These are phyloP conservation scores for Rhizopogon vesiculosus DNA, from an alignment of 768 basidiomycete species.

Conservation along the genomic window DNA sequence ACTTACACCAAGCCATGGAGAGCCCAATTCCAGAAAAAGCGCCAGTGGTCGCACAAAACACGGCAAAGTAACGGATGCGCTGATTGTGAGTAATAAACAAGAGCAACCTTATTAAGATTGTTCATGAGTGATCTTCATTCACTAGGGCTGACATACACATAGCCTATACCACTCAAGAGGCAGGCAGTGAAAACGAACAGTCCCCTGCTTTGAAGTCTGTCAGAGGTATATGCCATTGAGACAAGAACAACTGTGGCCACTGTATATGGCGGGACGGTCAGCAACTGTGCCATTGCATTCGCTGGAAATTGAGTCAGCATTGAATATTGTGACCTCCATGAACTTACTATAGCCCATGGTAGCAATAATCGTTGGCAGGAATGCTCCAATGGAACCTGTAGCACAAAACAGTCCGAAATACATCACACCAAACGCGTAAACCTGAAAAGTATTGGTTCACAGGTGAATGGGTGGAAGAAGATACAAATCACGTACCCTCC, in stretches of 20 bases:
- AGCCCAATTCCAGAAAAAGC: conserved; percentile 67
- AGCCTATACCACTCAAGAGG: conserved; percentile 35
- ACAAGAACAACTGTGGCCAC: conserved; percentile 54
- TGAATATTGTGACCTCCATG: background rate
- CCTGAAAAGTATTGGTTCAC: background rate
- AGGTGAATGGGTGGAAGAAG: background rate
- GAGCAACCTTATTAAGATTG: conserved; percentile 33
- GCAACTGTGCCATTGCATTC: conserved; percentile 53
- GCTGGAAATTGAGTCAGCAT: conserved; percentile 35
- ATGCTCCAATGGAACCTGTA: conserved; percentile 65
- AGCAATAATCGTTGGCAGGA: conserved; percentile 68
- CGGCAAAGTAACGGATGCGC: conserved; percentile 61
- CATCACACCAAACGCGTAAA: conserved; percentile 55
- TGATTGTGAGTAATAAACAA: conserved; percentile 44
- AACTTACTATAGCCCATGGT: conserved; percentile 60
- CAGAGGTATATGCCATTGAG: conserved; percentile 49
- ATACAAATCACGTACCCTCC: conserved; percentile 40
- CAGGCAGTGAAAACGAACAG: conserved; percentile 16
- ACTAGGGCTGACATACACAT: conserved; percentile 39
- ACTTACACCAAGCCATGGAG: conserved; percentile 67
- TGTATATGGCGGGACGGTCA: conserved; percentile 73
- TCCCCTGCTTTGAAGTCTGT: conserved; percentile 52
- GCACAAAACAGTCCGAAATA: conserved; percentile 68
- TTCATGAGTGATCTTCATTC: conserved; percentile 42
- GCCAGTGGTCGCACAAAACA: conserved; percentile 62